phyloP scores from a whole-genome alignment of 495 filamentous ascomycete species.

The Rostrohypoxylon terebratum region DNA sequence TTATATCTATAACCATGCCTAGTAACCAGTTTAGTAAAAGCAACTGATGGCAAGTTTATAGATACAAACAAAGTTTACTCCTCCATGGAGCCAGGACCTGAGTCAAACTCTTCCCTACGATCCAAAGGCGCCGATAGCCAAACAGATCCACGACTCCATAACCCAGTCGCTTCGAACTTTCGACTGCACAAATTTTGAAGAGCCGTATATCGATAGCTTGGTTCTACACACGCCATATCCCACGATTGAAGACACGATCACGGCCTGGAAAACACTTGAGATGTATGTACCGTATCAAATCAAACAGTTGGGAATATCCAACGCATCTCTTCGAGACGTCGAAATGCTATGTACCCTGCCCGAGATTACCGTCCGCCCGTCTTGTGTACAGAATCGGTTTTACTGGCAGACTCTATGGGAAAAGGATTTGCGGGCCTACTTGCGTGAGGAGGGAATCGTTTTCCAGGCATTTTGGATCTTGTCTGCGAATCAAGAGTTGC shows the following conservation, averaged over 20 bases:
- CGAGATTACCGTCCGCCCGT: constrained; percentile 56
- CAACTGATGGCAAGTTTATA: constrained; percentile 48
- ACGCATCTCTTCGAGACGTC: constrained; percentile 68
- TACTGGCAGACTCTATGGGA: constrained; percentile 71
- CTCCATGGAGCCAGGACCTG: constrained; percentile 68
- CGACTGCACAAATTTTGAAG: constrained; percentile 49
- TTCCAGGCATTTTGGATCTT: constrained; percentile 88
- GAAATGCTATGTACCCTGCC: constrained; percentile 54
- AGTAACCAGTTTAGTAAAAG: neutral
- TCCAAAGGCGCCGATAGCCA: constrained; percentile 60
- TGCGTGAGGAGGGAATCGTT: constrained; percentile 65
- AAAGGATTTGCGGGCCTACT: constrained; percentile 69
- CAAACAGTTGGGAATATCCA: constrained; percentile 78
- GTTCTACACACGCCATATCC: constrained; percentile 77
- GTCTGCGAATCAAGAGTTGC: constrained; percentile 71
- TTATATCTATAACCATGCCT: neutral
- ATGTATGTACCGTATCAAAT: constrained; percentile 72
- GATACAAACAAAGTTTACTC: constrained; percentile 87
- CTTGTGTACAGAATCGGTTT: constrained; percentile 81
- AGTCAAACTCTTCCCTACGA: constrained; percentile 68
- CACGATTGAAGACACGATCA: constrained; percentile 67
- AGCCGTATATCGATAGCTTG: constrained; percentile 76
- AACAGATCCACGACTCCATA: constrained; percentile 75
- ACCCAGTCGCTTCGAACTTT: constrained; percentile 77
- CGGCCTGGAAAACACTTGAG: constrained; percentile 73